phyloP scores from a whole-genome alignment of 2,329 filamentous ascomycete genomes.

The Diaporthe destruens region DNA sequence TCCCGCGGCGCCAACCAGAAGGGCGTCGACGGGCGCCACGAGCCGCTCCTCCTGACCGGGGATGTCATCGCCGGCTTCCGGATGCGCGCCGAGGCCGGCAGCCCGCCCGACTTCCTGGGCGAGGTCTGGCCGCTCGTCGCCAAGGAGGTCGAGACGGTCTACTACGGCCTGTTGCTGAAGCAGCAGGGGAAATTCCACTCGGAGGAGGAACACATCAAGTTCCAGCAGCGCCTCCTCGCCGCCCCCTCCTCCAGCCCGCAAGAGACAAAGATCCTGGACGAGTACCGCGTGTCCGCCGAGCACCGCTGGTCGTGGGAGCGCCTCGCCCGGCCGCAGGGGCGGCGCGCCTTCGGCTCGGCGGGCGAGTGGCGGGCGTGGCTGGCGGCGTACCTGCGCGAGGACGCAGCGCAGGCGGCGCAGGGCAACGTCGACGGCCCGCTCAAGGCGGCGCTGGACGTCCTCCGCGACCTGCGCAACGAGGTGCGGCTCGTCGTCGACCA shows the following conservation, averaged over 20 bases:
- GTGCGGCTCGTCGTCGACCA: conserved; percentile 24
- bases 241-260: neutral
- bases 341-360: conserved; percentile 1
- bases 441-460: conserved; percentile 20
- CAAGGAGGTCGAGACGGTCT: conserved; percentile 30
- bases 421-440: conserved; percentile 12
- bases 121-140: conserved; percentile 23
- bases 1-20: conserved; percentile 12
- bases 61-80: conserved; percentile 6
- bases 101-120: conserved; percentile 13
- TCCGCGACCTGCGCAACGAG: conserved; percentile 35
- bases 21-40: conserved; percentile 3
- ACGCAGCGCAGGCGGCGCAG: conserved; percentile 12
- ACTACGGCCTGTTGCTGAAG: conserved; percentile 1
- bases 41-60: conserved; percentile 2
- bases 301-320: conserved; percentile 28
- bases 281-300: neutral
- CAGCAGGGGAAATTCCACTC: neutral
- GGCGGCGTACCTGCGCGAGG: conserved; percentile 11
- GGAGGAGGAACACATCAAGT: neutral
- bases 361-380: conserved; percentile 28
- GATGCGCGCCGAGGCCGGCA: conserved; percentile 10
- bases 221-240: conserved; percentile 22
- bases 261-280: conserved; percentile 14
- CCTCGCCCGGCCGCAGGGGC: neutral